Base-by-base conservation (phyloP, 1,284 basidiomycete species). In the Apiotrichum gamsii region DNA sequence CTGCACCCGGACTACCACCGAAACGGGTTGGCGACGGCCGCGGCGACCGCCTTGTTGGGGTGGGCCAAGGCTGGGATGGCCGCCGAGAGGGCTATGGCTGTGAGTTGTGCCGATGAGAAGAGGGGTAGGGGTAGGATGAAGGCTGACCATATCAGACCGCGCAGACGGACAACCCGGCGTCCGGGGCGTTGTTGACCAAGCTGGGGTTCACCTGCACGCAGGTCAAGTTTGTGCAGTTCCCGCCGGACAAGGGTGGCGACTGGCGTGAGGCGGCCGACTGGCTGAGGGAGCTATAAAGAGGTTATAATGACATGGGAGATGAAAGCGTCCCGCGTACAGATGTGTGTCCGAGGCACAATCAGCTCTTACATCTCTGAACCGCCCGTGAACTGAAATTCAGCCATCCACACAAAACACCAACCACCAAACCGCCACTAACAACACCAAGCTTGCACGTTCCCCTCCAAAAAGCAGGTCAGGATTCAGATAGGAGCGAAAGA, bases 401-500 rank as follows among this genome's bases (percentile, higher is more conserved):
- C n/a, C n/a, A n/a, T n/a, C n/a, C n/a, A n/a, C n/a, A n/a, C n/a
- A n/a, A n/a, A n/a, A n/a, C n/a, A n/a, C n/a, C n/a, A n/a, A n/a
- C n/a, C n/a, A n/a, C n/a, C n/a, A n/a, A n/a, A n/a, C n/a, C n/a
- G n/a, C n/a, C n/a, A n/a, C n/a, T n/a, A n/a, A n/a, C n/a, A n/a
- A n/a, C n/a, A n/a, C n/a, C n/a, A n/a, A n/a, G n/a, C n/a, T n/a
- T n/a, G n/a, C n/a, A n/a, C n/a, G n/a, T n/a, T n/a, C n/a, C n/a
- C n/a, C n/a, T n/a, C n/a, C 31, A 33, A 33, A 33, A 33, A 16
- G 31, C 8, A 37, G 36, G 21, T 37, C 9, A 8, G 21, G 36
- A n/a, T 37, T 37, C 36, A 37, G 36, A 37, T 37, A 37, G 36
- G 36, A 37, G 36, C 36, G 36, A 37, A 37, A 37, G 36, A 37